Conservation (phyloP, 805 yeast species). For the Barnettozyma californica region DNA sequence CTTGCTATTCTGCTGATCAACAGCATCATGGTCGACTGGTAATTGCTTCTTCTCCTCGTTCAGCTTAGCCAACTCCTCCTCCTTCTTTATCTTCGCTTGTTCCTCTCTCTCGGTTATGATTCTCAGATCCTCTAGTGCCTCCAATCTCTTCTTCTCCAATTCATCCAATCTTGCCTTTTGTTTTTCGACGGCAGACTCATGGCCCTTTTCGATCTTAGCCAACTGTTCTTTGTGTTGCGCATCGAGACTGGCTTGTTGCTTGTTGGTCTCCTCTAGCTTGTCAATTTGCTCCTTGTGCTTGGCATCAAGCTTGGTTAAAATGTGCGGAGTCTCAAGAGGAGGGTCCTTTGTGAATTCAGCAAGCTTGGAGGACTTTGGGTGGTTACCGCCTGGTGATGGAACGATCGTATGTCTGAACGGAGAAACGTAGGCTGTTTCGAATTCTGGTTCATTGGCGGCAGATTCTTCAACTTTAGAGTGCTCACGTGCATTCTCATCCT, state of each 20-base stretch:
- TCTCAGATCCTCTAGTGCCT: slow-evolving; percentile 9
- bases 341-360: not conserved
- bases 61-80: slow-evolving; percentile 4
- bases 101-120: slow-evolving; percentile 6
- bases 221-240: slow-evolving; percentile 8
- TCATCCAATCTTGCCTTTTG: slow-evolving; percentile 6
- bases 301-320: slow-evolving; percentile 7
- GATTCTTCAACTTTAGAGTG: not conserved
- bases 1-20: not conserved
- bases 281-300: slow-evolving; percentile 7
- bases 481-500: not conserved
- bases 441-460: not conserved
- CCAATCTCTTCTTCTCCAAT: slow-evolving; percentile 8
- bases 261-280: slow-evolving; percentile 5
- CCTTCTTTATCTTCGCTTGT: slow-evolving; percentile 3
- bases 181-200: slow-evolving; percentile 1
- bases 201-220: slow-evolving; percentile 1
- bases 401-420: not conserved
- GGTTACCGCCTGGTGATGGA: not conserved
- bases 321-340: slow-evolving; percentile 3
- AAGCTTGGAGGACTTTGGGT: slow-evolving; percentile 1
- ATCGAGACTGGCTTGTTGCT: slow-evolving; percentile 1
- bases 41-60: slow-evolving; percentile 2
- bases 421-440: not conserved
- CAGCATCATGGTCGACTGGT: not conserved